phyloP scores from a whole-genome alignment of 1,139 yeast genomes.

The Blastobotrys proliferans region DNA sequence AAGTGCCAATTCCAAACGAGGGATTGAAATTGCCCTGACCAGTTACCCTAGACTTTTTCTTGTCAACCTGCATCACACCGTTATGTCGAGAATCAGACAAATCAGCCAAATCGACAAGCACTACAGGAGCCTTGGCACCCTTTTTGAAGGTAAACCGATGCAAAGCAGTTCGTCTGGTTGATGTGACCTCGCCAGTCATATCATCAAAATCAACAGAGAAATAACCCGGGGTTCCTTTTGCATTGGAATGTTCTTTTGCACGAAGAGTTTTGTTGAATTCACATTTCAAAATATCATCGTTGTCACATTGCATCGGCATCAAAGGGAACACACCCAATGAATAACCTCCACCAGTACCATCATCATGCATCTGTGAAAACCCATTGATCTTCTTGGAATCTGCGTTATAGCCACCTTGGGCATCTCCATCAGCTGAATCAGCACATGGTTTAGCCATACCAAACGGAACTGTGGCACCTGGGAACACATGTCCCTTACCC shows the following conservation, averaged over 20 bases:
- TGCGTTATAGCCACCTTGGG: conserved; percentile 39
- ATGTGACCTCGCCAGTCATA: conserved; percentile 11
- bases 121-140: conserved; percentile 3
- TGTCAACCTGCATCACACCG: conserved; percentile 9
- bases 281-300: conserved; percentile 8
- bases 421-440: conserved; percentile 34
- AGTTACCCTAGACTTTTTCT: conserved; percentile 5
- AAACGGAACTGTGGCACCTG: conserved; percentile 40
- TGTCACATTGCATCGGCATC: conserved; percentile 9
- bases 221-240: conserved; percentile 12
- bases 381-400: conserved; percentile 34
- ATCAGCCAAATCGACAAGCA: conserved; percentile 11
- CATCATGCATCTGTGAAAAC: conserved; percentile 41
- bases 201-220: conserved; percentile 7
- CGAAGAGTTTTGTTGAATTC: conserved; percentile 7
- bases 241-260: conserved; percentile 4
- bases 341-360: conserved; percentile 42
- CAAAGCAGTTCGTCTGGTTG: conserved; percentile 11
- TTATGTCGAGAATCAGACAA: conserved; percentile 5
- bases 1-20: conserved; percentile 14
- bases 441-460: conserved; percentile 43
- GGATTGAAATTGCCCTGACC: conserved; percentile 13
- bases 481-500: conserved; percentile 40
- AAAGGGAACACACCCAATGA: conserved; percentile 14
- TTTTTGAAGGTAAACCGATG: conserved; percentile 12